A percentile compares a stretch with the other conserved stretches of the same genome.
Evolutionary conservation across 768 basidiomycete genomes (phyloP).

Genomic region (Tulasnella calospora): DNA sequence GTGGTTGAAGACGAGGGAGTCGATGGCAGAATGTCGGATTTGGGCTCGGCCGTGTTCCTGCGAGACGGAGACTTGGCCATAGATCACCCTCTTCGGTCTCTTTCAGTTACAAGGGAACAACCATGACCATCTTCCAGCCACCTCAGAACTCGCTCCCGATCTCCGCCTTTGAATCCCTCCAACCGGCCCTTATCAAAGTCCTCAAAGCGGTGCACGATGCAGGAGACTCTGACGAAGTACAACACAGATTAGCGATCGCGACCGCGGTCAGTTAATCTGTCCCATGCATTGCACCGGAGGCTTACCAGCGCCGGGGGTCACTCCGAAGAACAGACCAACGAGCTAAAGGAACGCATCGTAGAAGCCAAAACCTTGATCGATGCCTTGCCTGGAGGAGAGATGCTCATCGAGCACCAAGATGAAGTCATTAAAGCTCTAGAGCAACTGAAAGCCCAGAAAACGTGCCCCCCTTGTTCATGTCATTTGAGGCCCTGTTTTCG

Average conservation of each 20-base stretch:
- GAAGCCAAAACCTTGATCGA: slow-evolving; percentile 58
- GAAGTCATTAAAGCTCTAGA: slow-evolving; percentile 67
- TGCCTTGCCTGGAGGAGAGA: slow-evolving; percentile 66
- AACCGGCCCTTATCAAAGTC: slow-evolving; percentile 28
- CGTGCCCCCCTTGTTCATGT: slow-evolving; percentile 36
- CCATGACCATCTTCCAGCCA: slow-evolving; percentile 13
- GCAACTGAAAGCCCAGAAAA: slow-evolving; percentile 56
- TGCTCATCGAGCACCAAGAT: slow-evolving; percentile 62
- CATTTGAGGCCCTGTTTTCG: background rate
- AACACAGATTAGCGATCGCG: slow-evolving; percentile 23
- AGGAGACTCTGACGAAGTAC: slow-evolving; percentile 11
- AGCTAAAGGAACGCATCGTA: slow-evolving; percentile 55
- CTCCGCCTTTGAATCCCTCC: slow-evolving; percentile 25
- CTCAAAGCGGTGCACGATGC: slow-evolving; percentile 21
- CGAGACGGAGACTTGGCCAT: background rate
- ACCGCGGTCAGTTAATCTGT: slow-evolving; percentile 14
- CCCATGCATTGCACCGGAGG: background rate
- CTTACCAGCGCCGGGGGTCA: background rate
- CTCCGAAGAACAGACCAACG: slow-evolving; percentile 53
- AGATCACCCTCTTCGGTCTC: background rate
- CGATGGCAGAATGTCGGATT: background rate
- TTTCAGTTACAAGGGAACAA: background rate
- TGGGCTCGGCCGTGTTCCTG: background rate
- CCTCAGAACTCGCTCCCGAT: slow-evolving; percentile 24
- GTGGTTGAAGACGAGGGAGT: background rate